These are phyloP conservation scores for Acorus calamus DNA, from an alignment of 106 monocot genomes.

Conservation along the genomic window DNA sequence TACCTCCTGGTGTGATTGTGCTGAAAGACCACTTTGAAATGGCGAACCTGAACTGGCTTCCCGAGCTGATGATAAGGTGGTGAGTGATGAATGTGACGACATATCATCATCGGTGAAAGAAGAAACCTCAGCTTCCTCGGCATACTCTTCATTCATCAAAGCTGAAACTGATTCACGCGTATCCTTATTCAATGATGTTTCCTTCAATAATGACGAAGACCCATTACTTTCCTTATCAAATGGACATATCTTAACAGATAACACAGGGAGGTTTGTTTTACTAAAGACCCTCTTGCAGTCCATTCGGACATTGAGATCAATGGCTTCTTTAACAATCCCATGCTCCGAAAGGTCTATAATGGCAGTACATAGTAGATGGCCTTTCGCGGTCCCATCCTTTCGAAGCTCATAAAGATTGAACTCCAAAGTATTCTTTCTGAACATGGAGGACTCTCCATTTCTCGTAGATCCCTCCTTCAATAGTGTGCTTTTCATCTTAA, in stretches of 20 bases:
- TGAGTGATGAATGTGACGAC: constrained; percentile 41
- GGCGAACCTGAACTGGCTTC: constrained; percentile 20
- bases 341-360: constrained; percentile 60
- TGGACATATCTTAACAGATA: constrained; percentile 51
- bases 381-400: constrained; percentile 42
- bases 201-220: constrained; percentile 33
- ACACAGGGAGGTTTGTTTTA: constrained; percentile 39
- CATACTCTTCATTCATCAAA: constrained; percentile 56
- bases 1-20: constrained; percentile 11
- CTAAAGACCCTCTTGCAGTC: constrained; percentile 57
- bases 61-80: constrained; percentile 16
- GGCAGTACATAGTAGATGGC: constrained; percentile 55
- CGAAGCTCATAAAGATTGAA: constrained; percentile 58
- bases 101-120: constrained; percentile 73
- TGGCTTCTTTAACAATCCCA: constrained; percentile 42
- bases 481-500: constrained; percentile 52
- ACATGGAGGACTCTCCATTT: constrained; percentile 12
- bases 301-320: constrained; percentile 34
- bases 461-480: constrained; percentile 29
- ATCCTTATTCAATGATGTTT: constrained; percentile 30
- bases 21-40: constrained; percentile 8
- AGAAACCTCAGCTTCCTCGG: constrained; percentile 75
- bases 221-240: constrained; percentile 23
- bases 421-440: constrained; percentile 63
- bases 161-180: constrained; percentile 43